These are phyloP conservation scores for Albophoma yamanashiensis DNA, from an alignment of 2,329 filamentous ascomycete species.

Conservation along the genomic window DNA sequence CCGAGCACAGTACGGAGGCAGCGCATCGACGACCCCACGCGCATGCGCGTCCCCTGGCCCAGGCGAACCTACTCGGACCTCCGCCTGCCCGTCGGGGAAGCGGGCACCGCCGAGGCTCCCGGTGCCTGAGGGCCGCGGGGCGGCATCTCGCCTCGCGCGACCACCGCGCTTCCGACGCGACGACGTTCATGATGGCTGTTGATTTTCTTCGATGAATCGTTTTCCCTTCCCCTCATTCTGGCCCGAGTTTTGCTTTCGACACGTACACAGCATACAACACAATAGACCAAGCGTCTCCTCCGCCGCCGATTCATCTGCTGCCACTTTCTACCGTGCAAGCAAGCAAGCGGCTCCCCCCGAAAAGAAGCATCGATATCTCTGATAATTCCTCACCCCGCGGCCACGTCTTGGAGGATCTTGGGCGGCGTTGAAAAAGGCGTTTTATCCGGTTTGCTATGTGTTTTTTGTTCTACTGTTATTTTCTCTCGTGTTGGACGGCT, in stretches of 20 bases:
- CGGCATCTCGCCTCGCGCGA: neutral
- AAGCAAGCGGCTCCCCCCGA: neutral
- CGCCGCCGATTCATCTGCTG: neutral
- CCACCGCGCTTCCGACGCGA: neutral
- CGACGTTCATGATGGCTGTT: neutral
- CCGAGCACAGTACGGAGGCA: neutral
- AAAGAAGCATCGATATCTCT: neutral
- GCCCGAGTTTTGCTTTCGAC: neutral
- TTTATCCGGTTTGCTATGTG: neutral
- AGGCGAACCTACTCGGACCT: slow-evolving; percentile 21
- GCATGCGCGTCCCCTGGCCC: slow-evolving; percentile 1
- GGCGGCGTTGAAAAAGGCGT: neutral
- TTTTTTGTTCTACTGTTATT: neutral
- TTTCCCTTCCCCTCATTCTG: neutral
- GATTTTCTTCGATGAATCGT: neutral
- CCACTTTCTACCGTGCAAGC: neutral
- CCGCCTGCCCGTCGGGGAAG: slow-evolving; percentile 28
- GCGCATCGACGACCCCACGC: neutral
- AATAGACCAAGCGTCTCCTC: neutral
- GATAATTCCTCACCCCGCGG: neutral
- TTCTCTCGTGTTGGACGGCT: neutral
- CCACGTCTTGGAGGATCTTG: neutral
- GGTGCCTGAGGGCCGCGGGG: slow-evolving; percentile 2
- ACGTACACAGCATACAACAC: neutral
- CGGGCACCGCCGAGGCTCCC: slow-evolving; percentile 10